Evolutionary conservation across 2,329 filamentous ascomycete species (phyloP).

Genomic region (Westerdykella ornata): DNA sequence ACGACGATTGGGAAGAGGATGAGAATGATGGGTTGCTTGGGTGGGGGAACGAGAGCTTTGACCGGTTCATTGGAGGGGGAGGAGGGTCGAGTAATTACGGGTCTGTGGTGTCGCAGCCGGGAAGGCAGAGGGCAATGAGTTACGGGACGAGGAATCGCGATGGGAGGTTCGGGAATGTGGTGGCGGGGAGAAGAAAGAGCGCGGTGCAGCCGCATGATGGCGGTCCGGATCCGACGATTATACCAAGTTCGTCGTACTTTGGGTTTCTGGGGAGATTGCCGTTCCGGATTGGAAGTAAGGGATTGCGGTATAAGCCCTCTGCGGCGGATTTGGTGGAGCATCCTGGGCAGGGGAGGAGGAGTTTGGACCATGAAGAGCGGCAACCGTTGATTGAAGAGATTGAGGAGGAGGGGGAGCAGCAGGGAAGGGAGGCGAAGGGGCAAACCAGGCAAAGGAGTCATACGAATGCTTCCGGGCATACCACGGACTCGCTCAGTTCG

Average conservation of each 20-base stretch:
- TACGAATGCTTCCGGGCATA: constrained; percentile 72
- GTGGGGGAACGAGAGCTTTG: constrained; percentile 79
- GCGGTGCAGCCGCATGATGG: constrained; percentile 46
- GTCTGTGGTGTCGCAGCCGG: constrained; percentile 50
- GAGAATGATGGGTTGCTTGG: constrained; percentile 59
- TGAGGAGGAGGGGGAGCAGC: constrained; percentile 40
- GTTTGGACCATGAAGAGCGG: constrained; percentile 58
- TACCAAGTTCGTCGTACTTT: constrained; percentile 76
- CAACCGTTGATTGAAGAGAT: constrained; percentile 66
- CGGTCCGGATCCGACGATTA: constrained; percentile 71
- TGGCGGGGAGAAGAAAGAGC: constrained; percentile 47
- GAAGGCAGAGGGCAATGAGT: constrained; percentile 75
- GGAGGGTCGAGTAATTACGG: constrained; percentile 48
- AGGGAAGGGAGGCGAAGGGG: constrained; percentile 21
- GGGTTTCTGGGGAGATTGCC: constrained; percentile 79
- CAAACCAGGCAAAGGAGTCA: constrained; percentile 61
- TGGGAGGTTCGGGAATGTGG: constrained; percentile 21
- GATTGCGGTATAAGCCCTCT: constrained; percentile 80
- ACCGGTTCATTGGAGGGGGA: constrained; percentile 60
- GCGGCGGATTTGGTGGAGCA: constrained; percentile 87
- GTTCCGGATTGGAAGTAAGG: constrained; percentile 72
- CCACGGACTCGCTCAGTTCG: constrained; percentile 78
- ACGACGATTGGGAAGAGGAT: constrained; percentile 87
- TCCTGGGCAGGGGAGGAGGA: constrained; percentile 51
- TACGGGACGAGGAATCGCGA: constrained; percentile 64